phyloP scores from a whole-genome alignment of 73 alveolate genomes.

The Tetrahymena elliotti region DNA sequence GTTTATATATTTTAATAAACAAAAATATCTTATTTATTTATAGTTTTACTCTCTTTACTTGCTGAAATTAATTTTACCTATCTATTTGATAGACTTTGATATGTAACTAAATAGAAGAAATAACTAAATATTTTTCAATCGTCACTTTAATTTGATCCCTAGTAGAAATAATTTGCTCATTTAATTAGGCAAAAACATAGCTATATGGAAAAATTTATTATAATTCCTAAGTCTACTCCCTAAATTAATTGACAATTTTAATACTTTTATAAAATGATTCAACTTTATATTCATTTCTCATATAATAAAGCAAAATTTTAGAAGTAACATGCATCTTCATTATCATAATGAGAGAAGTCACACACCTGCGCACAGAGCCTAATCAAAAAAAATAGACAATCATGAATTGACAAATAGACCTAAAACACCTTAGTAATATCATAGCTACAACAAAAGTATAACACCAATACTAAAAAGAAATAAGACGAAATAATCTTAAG shows the following conservation, averaged over 20 bases:
- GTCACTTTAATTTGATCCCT: neutral
- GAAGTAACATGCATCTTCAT: neutral
- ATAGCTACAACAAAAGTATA: neutral
- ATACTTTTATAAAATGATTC: neutral
- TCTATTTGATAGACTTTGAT: neutral
- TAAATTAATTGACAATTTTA: neutral
- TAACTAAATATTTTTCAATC: neutral
- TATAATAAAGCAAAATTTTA: neutral
- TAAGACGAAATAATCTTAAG: neutral
- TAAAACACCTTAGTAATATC: neutral
- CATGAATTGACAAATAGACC: neutral
- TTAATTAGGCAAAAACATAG: neutral
- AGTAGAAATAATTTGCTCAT: neutral
- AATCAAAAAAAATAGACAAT: neutral
- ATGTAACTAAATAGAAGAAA: neutral
- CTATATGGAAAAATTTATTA: no score
- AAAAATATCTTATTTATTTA: neutral
- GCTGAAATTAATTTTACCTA: neutral
- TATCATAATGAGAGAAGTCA: neutral
- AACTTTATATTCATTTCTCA: neutral
- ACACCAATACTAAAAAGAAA: neutral
- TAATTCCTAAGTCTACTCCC: neutral
- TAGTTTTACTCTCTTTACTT: neutral
- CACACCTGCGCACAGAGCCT: neutral
- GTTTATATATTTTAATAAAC: neutral